phyloP scores from a whole-genome alignment of 2,329 filamentous ascomycete species.

The Clathrospora elynae region DNA sequence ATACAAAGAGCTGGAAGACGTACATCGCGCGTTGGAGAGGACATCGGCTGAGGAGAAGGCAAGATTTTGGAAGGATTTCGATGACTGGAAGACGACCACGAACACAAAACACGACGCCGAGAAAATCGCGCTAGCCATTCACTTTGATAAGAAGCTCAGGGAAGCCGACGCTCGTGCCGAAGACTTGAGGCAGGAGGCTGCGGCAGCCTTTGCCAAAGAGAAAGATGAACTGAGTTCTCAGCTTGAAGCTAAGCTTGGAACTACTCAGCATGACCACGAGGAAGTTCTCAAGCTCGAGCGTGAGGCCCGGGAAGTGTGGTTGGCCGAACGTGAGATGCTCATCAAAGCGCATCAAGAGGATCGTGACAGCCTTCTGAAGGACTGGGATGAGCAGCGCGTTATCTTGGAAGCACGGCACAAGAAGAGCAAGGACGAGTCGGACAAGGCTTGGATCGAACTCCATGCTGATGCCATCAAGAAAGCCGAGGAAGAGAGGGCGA shows the following conservation, averaged over 20 bases:
- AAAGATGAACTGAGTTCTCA: slow-evolving; percentile 45
- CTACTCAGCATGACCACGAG: slow-evolving; percentile 52
- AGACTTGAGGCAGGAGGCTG: slow-evolving; percentile 53
- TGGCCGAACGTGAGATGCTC: slow-evolving; percentile 49
- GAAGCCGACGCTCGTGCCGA: slow-evolving; percentile 57
- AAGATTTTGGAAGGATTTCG: slow-evolving; percentile 46
- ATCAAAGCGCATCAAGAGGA: slow-evolving; percentile 54
- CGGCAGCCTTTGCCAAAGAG: slow-evolving; percentile 42
- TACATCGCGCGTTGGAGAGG: slow-evolving; percentile 47
- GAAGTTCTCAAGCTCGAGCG: slow-evolving; percentile 54
- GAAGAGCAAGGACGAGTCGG: slow-evolving; percentile 51
- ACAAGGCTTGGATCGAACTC: slow-evolving; percentile 53
- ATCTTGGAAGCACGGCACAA: slow-evolving; percentile 45
- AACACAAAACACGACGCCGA: slow-evolving; percentile 46
- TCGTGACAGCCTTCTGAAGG: slow-evolving; percentile 56
- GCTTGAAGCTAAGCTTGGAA: slow-evolving; percentile 50
- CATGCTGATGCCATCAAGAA: slow-evolving; percentile 45
- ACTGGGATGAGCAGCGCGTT: slow-evolving; percentile 59
- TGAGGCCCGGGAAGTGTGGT: slow-evolving; percentile 55
- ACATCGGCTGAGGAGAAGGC: slow-evolving; percentile 45
- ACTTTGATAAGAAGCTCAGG: slow-evolving; percentile 51
- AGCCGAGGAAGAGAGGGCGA: slow-evolving; percentile 41
- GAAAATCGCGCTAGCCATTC: slow-evolving; percentile 48
- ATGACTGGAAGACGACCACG: slow-evolving; percentile 51
- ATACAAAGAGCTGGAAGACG: slow-evolving; percentile 52